Percentiles rank a stretch among this genome's conserved stretches.
These are phyloP conservation scores for Venturia nashicola DNA, from an alignment of 2,329 filamentous ascomycete genomes.

Conservation along the genomic window DNA sequence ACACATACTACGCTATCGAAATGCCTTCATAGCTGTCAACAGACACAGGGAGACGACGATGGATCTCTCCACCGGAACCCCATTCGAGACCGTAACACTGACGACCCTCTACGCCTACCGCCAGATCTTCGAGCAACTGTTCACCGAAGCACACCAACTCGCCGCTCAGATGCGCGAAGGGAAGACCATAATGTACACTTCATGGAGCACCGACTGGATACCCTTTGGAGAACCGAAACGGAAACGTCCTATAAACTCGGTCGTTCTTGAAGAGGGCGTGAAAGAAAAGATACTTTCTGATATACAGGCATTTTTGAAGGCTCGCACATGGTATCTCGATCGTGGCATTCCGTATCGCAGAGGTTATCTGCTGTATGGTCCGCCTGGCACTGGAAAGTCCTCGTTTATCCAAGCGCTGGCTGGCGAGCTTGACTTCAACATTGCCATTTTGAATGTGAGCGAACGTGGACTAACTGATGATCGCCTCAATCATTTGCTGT, in stretches of 20 bases:
- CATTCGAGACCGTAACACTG: slow-evolving; percentile 86
- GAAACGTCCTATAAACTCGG: slow-evolving; percentile 78
- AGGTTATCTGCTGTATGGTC: slow-evolving; percentile 80
- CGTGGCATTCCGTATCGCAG: slow-evolving; percentile 88
- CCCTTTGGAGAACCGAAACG: slow-evolving; percentile 72
- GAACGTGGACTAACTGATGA: slow-evolving; percentile 85
- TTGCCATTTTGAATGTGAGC: slow-evolving; percentile 84
- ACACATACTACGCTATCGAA: slow-evolving; percentile 76
- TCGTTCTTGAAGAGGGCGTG: slow-evolving; percentile 73
- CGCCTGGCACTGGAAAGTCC: slow-evolving; percentile 84
- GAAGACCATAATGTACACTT: slow-evolving; percentile 85
- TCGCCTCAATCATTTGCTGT: slow-evolving; percentile 72
- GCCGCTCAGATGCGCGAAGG: slow-evolving; percentile 74
- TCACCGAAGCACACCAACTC: slow-evolving; percentile 72
- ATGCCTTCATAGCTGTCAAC: slow-evolving; percentile 77
- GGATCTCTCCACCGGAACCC: slow-evolving; percentile 68
- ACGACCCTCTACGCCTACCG: slow-evolving; percentile 86
- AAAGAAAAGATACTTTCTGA: slow-evolving; percentile 72
- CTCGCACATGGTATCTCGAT: slow-evolving; percentile 80
- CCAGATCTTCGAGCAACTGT: slow-evolving; percentile 80
- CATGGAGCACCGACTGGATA: slow-evolving; percentile 73
- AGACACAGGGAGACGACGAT: slow-evolving; percentile 79
- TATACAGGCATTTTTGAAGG: slow-evolving; percentile 67
- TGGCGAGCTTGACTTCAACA: slow-evolving; percentile 82
- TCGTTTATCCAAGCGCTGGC: slow-evolving; percentile 94